Evolutionary conservation across 352 stramenopile genomes (phyloP).

Genomic region (Globisporangium paddicum): DNA sequence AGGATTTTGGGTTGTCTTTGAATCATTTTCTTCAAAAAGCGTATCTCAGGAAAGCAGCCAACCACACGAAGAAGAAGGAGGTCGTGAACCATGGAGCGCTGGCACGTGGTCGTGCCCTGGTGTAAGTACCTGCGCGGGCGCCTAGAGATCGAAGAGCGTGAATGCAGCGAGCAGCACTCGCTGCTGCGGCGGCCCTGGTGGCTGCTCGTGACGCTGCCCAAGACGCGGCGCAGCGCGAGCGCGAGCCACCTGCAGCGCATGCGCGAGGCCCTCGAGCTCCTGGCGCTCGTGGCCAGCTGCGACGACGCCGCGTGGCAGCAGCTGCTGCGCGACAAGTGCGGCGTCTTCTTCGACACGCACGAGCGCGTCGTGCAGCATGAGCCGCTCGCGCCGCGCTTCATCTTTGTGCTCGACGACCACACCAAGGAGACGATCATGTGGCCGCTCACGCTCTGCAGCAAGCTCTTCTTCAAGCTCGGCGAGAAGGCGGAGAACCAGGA

Average conservation of each 20-base stretch:
- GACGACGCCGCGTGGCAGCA: slow-evolving; percentile 16
- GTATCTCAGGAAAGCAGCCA: not conserved
- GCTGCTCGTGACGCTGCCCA: slow-evolving; percentile 25
- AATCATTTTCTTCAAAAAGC: too few species aligned
- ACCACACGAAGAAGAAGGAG: not conserved
- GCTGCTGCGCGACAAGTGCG: slow-evolving; percentile 28
- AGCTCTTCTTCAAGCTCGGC: slow-evolving; percentile 13
- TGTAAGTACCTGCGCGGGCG: slow-evolving; percentile 61
- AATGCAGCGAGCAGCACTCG: not conserved
- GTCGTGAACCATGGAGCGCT: slow-evolving; percentile 25
- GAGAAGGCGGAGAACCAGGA: slow-evolving; percentile 9
- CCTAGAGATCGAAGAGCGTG: slow-evolving; percentile 21
- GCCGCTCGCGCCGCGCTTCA: slow-evolving; percentile 14
- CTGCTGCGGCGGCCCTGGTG: slow-evolving; percentile 10
- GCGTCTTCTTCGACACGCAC: slow-evolving; percentile 13
- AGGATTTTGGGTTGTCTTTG: too few species aligned
- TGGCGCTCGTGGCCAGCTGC: slow-evolving; percentile 20
- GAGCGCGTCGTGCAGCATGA: slow-evolving; percentile 1
- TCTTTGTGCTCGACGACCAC: slow-evolving; percentile 31
- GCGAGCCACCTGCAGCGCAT: slow-evolving; percentile 19
- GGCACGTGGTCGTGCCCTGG: slow-evolving; percentile 23
- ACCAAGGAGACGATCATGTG: slow-evolving; percentile 22
- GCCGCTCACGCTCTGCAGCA: slow-evolving; percentile 11
- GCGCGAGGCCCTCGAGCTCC: slow-evolving; percentile 25
- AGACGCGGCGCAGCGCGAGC: slow-evolving; percentile 20